These are phyloP conservation scores for Cytospora chrysosperma DNA, from an alignment of 2,329 filamentous ascomycete species.

Conservation along the genomic window DNA sequence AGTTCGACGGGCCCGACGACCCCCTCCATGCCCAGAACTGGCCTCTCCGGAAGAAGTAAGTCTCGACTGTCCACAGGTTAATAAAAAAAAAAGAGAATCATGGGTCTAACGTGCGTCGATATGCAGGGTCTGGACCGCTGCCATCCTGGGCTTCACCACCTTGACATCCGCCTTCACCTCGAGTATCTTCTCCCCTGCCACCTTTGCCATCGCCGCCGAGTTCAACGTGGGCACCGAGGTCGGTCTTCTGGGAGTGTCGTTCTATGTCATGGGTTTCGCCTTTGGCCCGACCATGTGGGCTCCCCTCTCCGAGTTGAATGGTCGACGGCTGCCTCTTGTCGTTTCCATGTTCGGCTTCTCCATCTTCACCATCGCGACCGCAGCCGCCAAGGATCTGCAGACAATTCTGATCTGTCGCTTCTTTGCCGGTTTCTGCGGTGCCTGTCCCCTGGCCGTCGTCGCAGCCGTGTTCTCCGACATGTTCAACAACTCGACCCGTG, in stretches of 20 bases:
- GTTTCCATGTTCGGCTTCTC: constrained; percentile 68
- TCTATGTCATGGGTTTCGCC: constrained; percentile 72
- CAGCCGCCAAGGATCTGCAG: constrained; percentile 65
- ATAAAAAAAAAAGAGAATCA: not conserved
- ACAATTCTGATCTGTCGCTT: constrained; percentile 71
- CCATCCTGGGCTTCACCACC: constrained; percentile 72
- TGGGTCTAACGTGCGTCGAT: constrained; percentile 31
- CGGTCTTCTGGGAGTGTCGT: constrained; percentile 62
- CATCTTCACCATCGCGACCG: constrained; percentile 64
- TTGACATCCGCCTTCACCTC: constrained; percentile 69
- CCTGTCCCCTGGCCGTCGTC: constrained; percentile 66
- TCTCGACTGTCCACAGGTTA: constrained; percentile 25
- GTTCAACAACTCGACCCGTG: constrained; percentile 63
- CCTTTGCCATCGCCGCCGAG: constrained; percentile 51
- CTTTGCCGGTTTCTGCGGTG: constrained; percentile 71
- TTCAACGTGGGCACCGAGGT: constrained; percentile 64
- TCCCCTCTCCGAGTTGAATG: constrained; percentile 69
- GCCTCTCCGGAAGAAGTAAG: constrained; percentile 73
- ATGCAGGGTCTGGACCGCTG: constrained; percentile 57
- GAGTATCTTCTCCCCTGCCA: constrained; percentile 73
- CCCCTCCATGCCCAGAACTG: constrained; percentile 87
- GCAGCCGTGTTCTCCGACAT: constrained; percentile 72
- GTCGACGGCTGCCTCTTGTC: constrained; percentile 62
- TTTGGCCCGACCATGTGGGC: constrained; percentile 72
- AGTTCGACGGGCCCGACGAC: constrained; percentile 81